phyloP scores from a whole-genome alignment of 2,329 filamentous ascomycete genomes.

The Pseudogymnoascus sp. region DNA sequence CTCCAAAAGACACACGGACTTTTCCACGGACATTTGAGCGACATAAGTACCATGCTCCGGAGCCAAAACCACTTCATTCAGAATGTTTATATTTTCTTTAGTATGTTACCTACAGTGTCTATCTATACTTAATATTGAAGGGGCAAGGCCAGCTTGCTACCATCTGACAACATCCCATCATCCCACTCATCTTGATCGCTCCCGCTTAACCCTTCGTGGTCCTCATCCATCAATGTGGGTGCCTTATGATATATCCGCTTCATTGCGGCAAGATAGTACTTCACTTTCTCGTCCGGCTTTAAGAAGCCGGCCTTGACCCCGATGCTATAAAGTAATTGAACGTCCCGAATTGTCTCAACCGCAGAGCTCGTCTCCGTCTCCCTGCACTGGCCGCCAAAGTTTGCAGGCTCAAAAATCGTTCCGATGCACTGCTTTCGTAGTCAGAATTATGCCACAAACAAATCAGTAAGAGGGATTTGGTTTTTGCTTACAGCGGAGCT shows the following conservation, averaged over 20 bases:
- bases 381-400: not conserved
- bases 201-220: not conserved
- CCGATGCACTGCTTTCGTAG: not conserved
- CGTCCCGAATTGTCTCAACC: not conserved
- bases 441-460: not conserved
- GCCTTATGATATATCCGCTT: not conserved
- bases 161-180: not conserved
- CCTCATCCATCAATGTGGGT: not conserved
- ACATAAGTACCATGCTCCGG: not conserved
- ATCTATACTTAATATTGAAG: not conserved
- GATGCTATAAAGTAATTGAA: conserved; percentile 1
- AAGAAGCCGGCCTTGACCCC: not conserved
- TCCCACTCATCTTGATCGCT: not conserved
- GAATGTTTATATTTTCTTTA: not conserved
- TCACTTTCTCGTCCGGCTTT: not conserved
- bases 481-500: not conserved
- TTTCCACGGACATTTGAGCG: not conserved
- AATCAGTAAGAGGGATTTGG: not conserved
- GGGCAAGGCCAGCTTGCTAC: not conserved
- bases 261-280: not conserved
- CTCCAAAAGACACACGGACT: not conserved
- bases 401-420: not conserved
- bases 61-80: not conserved
- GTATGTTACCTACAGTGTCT: not conserved
- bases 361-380: not conserved